Evolutionary conservation across 2,329 filamentous ascomycete species (phyloP), one percentile per base, ranked within the genome.

Genomic region (Fusarium keratoplasticum): DNA sequence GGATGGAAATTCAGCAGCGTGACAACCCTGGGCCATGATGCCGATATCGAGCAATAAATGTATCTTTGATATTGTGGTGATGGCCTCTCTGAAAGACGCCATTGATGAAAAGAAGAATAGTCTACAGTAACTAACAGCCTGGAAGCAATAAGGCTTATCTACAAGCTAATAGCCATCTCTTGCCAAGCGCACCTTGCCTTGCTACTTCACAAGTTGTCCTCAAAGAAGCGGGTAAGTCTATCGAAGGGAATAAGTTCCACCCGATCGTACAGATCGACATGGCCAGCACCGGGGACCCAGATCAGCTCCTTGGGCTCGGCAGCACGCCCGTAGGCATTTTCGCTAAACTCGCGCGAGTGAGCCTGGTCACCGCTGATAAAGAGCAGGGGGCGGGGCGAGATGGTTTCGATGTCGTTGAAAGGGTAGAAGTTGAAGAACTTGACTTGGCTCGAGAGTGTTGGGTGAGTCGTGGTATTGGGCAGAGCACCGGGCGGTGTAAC

Each of bases 201-300:
- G 20, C 42, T 5, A 22, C 5, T 6, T 44, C 20, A 44, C 42
- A 44, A 25, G 42, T 25, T 44, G 4, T 44, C 20, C 20, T 44
- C 20, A 44, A 54, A 54, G 47, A 54, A 54, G 16, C 11, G 47
- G 11, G 47, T 20, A 31, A 54, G 76, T 62, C 70, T 80, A 9
- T 62, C 70, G 22, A 82, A 83, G 7, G 81, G 81, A 25, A 83
- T 83, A 18, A 83, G 77, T 4, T 79, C 80, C 2, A 79, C 75
- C 2, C 81, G 81, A 68, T 83, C 82, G 38, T 83, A 83, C 5
- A 84, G 74, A 44, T 83, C 82, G 3, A 80, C 80, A 55, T 83
- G 82, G 3, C 80, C 80, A 10, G 81, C 79, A 2, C 79, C 75
- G 0, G 77, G 55, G 0, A 84, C 65, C 80, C 79, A 81, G 8